Conservation (phyloP, 2,329 filamentous ascomycete genomes). For the Cladophialophora psammophila region DNA sequence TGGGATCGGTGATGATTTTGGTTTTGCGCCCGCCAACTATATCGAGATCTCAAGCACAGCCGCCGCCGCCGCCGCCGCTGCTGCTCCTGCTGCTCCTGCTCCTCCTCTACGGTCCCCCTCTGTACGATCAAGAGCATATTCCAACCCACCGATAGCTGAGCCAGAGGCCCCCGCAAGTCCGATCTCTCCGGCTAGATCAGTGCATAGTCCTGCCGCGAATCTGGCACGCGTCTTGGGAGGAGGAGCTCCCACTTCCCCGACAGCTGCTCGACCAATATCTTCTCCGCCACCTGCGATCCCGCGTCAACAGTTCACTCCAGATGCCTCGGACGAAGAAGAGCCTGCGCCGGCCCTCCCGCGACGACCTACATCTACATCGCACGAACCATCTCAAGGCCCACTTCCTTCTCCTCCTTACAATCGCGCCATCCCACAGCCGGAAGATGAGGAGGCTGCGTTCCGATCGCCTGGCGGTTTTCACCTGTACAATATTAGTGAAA, state of each 20-base stretch:
- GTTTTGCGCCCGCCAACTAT: conserved; percentile 95
- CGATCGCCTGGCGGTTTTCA: conserved; percentile 81
- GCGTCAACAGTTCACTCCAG: conserved; percentile 66
- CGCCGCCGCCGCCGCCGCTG: conserved; percentile 41
- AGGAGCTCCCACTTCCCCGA: conserved; percentile 45
- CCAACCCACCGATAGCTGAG: conserved; percentile 40
- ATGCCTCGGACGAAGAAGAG: conserved; percentile 72
- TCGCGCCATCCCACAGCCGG: conserved; percentile 53
- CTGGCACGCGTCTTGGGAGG: conserved; percentile 58
- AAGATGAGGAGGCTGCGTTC: conserved; percentile 53
- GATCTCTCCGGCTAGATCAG: conserved; percentile 53
- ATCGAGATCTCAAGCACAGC: conserved; percentile 72
- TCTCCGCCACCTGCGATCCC: conserved; percentile 51
- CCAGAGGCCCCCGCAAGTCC: conserved; percentile 35
- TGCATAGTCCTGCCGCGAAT: conserved; percentile 64
- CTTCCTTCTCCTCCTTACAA: conserved; percentile 65
- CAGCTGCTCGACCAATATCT: conserved; percentile 44
- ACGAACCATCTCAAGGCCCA: conserved; percentile 55
- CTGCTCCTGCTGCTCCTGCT: not conserved
- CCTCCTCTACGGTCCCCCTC: conserved; percentile 53
- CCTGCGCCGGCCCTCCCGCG: conserved; percentile 68
- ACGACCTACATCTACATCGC: conserved; percentile 67
- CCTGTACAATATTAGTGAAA: conserved; percentile 96
- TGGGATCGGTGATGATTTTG: conserved; percentile 82
- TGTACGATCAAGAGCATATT: conserved; percentile 39